These are phyloP conservation scores for Mycena belliarum DNA, from an alignment of 768 basidiomycete genomes.

Conservation along the genomic window DNA sequence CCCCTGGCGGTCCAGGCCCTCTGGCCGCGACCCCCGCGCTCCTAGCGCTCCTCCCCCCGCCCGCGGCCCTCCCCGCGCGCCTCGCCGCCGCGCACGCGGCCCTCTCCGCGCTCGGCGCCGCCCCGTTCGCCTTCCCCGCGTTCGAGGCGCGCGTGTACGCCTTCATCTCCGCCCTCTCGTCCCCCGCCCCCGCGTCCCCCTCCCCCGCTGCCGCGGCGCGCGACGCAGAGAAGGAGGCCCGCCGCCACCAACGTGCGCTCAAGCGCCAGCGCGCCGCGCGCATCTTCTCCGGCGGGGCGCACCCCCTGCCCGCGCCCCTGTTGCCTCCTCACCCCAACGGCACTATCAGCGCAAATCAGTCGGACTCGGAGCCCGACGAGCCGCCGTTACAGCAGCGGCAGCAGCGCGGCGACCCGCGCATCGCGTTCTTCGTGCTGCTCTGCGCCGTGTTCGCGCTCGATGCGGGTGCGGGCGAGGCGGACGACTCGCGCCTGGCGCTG, in stretches of 20 bases:
- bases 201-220: background rate
- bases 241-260: background rate
- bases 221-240: background rate
- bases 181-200: background rate
- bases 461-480: background rate
- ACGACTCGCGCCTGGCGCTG: background rate
- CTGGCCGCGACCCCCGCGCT: conserved; percentile 1
- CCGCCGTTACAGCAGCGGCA: background rate
- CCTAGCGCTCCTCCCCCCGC: conserved; percentile 12
- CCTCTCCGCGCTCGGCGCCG: conserved; percentile 6
- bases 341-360: background rate
- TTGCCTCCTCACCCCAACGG: no score
- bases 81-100: conserved; percentile 10
- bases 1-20: no score
- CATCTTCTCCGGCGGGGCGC: conserved; percentile 12
- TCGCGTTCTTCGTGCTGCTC: conserved; percentile 22
- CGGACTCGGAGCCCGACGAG: conserved; percentile 1
- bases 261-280: conserved; percentile 4
- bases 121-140: conserved; percentile 11
- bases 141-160: conserved; percentile 17
- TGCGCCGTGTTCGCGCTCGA: conserved; percentile 14
- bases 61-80: background rate
- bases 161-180: conserved; percentile 8
- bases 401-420: background rate
- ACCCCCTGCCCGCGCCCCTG: background rate